Conservation (phyloP, 345 rosid genomes). For the Populus pruinosa region DNA sequence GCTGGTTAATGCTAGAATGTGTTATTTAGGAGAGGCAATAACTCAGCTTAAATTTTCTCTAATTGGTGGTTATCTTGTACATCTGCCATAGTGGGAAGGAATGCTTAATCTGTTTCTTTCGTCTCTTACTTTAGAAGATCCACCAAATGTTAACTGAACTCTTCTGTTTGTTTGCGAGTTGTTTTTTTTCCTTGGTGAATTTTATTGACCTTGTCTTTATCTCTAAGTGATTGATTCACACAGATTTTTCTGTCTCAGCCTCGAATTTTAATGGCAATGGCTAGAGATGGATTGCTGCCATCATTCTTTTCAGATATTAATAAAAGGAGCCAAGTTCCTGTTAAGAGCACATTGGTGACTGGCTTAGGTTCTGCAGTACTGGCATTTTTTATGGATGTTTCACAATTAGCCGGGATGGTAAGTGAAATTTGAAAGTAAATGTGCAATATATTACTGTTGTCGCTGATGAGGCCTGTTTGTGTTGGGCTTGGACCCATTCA, state of each 20-base stretch:
- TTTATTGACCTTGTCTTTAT: neutral
- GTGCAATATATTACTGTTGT: neutral
- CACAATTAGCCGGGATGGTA: conserved; percentile 90
- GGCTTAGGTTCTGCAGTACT: conserved; percentile 67
- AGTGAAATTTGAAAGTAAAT: conserved; percentile 12
- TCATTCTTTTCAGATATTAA: conserved; percentile 75
- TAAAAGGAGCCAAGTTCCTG: conserved; percentile 64
- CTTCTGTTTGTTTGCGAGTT: neutral
- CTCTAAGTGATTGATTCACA: neutral
- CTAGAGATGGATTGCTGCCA: conserved; percentile 90
- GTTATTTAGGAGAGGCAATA: neutral
- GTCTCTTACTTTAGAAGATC: neutral
- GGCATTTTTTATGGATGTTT: conserved; percentile 80
- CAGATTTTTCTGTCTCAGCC: conserved; percentile 46
- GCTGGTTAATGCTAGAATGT: neutral
- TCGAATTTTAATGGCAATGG: conserved; percentile 90
- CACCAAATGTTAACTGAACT: neutral
- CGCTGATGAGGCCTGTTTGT: neutral
- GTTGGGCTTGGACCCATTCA: neutral
- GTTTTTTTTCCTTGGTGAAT: neutral
- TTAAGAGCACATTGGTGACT: conserved; percentile 69
- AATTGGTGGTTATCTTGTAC: neutral
- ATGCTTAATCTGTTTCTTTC: neutral
- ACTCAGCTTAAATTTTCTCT: neutral
- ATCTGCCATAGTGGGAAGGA: neutral